These are phyloP conservation scores for Penicillium sp. DNA, from an alignment of 2,329 filamentous ascomycete genomes.

Conservation along the genomic window DNA sequence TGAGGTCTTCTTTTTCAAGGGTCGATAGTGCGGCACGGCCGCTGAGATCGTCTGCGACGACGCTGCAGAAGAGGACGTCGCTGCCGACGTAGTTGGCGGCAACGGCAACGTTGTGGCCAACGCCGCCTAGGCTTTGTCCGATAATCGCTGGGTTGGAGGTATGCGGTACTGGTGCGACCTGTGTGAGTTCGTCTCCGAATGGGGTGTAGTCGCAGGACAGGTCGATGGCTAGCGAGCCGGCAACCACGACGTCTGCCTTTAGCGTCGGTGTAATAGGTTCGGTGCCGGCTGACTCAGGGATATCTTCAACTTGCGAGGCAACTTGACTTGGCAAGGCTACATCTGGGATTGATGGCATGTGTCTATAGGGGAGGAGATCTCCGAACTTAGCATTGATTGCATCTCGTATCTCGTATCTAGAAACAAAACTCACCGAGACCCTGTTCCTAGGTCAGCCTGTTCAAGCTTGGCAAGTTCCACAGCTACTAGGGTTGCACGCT, in stretches of 20 bases:
- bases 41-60: constrained; percentile 75
- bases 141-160: constrained; percentile 87
- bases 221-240: constrained; percentile 87
- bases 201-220: constrained; percentile 75
- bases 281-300: constrained; percentile 3
- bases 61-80: constrained; percentile 70
- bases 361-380: constrained; percentile 32
- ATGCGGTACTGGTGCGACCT: constrained; percentile 51
- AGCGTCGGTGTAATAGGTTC: constrained; percentile 4
- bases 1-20: constrained; percentile 58
- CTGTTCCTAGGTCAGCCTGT: constrained; percentile 24
- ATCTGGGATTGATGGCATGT: constrained; percentile 35
- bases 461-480: constrained; percentile 59
- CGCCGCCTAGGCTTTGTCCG: constrained; percentile 79
- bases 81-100: constrained; percentile 70
- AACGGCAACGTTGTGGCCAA: constrained; percentile 86
- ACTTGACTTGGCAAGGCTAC: constrained; percentile 23
- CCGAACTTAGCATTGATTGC: constrained; percentile 34
- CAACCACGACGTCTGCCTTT: constrained; percentile 70
- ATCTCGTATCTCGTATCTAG: constrained; percentile 23
- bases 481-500: constrained; percentile 62
- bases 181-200: constrained; percentile 34
- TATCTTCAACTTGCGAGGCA: neutral
- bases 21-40: constrained; percentile 69
- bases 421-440: constrained; percentile 39